Percentiles rank a stretch among this genome's conserved stretches.
Conservation (phyloP, 768 basidiomycete species). For the Tricholoma terreum region DNA sequence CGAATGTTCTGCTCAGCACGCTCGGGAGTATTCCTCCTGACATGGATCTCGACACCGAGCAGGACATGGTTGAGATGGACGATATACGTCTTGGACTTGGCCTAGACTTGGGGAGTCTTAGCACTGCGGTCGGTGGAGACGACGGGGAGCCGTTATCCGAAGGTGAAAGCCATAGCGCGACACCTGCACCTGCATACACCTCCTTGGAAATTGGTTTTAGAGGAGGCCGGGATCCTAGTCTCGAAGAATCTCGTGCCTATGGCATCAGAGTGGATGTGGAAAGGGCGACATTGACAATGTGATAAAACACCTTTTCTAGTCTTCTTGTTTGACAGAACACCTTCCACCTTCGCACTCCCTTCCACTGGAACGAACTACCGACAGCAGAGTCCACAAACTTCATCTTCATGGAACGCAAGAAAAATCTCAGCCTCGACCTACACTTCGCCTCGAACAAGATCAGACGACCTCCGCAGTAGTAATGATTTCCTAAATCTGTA, state of each 20-base stretch:
- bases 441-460: neutral
- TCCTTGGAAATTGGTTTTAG: constrained; percentile 49
- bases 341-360: neutral
- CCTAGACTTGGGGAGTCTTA: constrained; percentile 48
- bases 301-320: constrained; percentile 13
- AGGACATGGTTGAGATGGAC: constrained; percentile 55
- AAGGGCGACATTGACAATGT: constrained; percentile 53
- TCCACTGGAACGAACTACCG: constrained; percentile 7
- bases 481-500: constrained; percentile 7
- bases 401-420: constrained; percentile 7
- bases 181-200: constrained; percentile 55
- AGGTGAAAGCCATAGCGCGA: constrained; percentile 36
- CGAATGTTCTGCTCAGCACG: constrained; percentile 62
- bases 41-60: constrained; percentile 45
- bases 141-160: constrained; percentile 51
- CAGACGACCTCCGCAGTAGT: neutral
- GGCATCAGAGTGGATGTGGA: constrained; percentile 64
- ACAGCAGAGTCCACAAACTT: constrained; percentile 7
- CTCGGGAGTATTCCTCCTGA: constrained; percentile 57
- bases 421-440: neutral
- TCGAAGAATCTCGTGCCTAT: constrained; percentile 29
- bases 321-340: constrained; percentile 13
- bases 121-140: constrained; percentile 49
- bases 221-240: constrained; percentile 25
- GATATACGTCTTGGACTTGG: constrained; percentile 54